Base-by-base conservation (phyloP, 768 basidiomycete species). In the Russula lepida region DNA sequence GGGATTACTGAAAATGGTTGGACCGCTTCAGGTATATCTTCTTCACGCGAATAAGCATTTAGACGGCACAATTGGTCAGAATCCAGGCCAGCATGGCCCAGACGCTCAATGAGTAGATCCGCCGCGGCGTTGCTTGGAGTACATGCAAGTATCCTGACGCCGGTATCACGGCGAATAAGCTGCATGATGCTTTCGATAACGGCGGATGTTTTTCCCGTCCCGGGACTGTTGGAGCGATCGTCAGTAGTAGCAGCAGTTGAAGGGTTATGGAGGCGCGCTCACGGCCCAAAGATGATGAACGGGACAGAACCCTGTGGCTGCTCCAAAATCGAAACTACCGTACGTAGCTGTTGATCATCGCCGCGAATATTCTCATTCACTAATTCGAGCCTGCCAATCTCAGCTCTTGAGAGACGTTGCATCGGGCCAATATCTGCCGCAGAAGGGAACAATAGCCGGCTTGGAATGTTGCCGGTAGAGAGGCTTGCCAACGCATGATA, bases 241-340 rank as follows among this genome's bases (percentile, higher is more conserved):
- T 35, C 53, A 62, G 21, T 39, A 19, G 19, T n/a, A 23, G 41
- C 17, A 15, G 9, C 17, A 30, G 19, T 30, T 11, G 19, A 44
- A 23, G 15, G 12, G 39, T 7, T 27, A 33, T 25, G 6, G 15
- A 48, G 35, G 13, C 28, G 1, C 1, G 72, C 84, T 69, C 68
- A 84, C 81, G 84, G 84, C 21, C 84, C 84, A 68, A 83, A 85
- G 17, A 86, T 73, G 15, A 83, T 70, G 64, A 86, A 85, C 0
- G 84, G 84, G 1, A 75, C 68, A 6, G 78, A 74, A 0, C 84
- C 83, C 0, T 75, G 71, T 15, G 73, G 69, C 35, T 74, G 76
- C 35, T 71, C 63, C 4, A 77, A 68, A 47, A 85, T 81, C 0
- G 79, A 74, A 5, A 70, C 66, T 0, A 85, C 80, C 0, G 83